A percentile compares a stretch with the other conserved stretches of the same genome.
phyloP scores from a whole-genome alignment of 2,329 filamentous ascomycete genomes.

The Penicillium concentricum region DNA sequence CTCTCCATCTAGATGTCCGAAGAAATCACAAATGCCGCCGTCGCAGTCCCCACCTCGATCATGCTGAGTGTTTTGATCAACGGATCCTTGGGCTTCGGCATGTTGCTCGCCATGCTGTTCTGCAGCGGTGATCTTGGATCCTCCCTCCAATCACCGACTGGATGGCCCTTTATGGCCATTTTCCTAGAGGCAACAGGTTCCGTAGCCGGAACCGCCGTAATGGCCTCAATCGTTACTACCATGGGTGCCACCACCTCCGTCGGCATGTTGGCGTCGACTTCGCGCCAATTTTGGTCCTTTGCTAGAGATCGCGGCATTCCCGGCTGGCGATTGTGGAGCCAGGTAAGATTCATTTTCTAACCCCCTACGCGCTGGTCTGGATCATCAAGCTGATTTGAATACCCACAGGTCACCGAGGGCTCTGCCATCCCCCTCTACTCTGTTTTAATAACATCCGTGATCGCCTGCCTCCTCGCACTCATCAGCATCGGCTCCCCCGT shows the following conservation, averaged over 20 bases:
- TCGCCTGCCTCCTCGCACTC: constrained; percentile 31
- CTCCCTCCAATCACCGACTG: constrained; percentile 27
- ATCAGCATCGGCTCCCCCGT: constrained; percentile 36
- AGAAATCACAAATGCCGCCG: constrained; percentile 40
- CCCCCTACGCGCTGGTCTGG: no score
- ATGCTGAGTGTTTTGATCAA: constrained; percentile 39
- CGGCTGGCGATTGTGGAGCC: constrained; percentile 29
- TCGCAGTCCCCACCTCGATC: constrained; percentile 38
- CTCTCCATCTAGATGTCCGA: constrained; percentile 32
- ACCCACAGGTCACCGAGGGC: constrained; percentile 20
- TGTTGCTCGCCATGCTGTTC: constrained; percentile 41
- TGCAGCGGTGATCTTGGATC: constrained; percentile 36
- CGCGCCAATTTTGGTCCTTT: constrained; percentile 35
- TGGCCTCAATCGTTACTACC: constrained; percentile 29
- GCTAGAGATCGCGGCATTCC: constrained; percentile 28
- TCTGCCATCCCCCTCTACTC: constrained; percentile 30
- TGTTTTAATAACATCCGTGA: constrained; percentile 25
- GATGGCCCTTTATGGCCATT: constrained; percentile 38
- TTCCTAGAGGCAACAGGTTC: constrained; percentile 33
- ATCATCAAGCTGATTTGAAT: background rate
- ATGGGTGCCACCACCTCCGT: constrained; percentile 33
- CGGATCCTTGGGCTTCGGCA: constrained; percentile 36
- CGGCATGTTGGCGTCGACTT: constrained; percentile 47
- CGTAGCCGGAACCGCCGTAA: constrained; percentile 24
- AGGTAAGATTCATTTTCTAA: constrained; percentile 15